Conservation (phyloP, 805 yeast species). For the Yamadazyma laniorum region DNA sequence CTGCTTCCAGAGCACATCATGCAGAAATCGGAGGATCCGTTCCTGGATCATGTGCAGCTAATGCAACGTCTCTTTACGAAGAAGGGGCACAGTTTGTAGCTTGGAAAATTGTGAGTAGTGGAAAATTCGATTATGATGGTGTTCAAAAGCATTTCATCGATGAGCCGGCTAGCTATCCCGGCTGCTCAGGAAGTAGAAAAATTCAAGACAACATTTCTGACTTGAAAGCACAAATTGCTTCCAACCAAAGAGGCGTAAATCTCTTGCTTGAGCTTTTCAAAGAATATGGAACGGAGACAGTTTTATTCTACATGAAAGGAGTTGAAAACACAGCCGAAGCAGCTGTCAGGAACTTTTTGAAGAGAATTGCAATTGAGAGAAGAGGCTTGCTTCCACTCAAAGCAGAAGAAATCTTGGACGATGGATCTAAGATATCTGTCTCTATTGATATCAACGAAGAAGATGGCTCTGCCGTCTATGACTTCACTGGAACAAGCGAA, state of each 20-base stretch:
- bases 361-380: conserved; percentile 35
- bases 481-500: conserved; percentile 23
- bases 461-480: conserved; percentile 19
- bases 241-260: conserved; percentile 77
- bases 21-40: conserved; percentile 20
- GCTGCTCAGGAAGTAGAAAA: conserved; percentile 17
- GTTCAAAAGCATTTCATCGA: conserved; percentile 15
- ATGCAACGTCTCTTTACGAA: conserved; percentile 14
- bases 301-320: conserved; percentile 75
- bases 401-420: conserved; percentile 22
- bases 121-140: conserved; percentile 18
- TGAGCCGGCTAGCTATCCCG: conserved; percentile 16
- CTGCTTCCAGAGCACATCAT: conserved; percentile 21
- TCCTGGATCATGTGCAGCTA: conserved; percentile 17
- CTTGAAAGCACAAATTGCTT: conserved; percentile 80
- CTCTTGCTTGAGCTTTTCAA: conserved; percentile 56
- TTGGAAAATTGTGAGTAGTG: conserved; percentile 16
- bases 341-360: conserved; percentile 51
- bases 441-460: conserved; percentile 12
- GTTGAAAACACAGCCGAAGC: conserved; percentile 75
- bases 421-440: conserved; percentile 19
- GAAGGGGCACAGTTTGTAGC: conserved; percentile 19
- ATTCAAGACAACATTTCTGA: conserved; percentile 37
- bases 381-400: conserved; percentile 17
- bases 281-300: conserved; percentile 58